Base-by-base conservation (phyloP, 331 rosid species). In the Malus hybrid region DNA sequence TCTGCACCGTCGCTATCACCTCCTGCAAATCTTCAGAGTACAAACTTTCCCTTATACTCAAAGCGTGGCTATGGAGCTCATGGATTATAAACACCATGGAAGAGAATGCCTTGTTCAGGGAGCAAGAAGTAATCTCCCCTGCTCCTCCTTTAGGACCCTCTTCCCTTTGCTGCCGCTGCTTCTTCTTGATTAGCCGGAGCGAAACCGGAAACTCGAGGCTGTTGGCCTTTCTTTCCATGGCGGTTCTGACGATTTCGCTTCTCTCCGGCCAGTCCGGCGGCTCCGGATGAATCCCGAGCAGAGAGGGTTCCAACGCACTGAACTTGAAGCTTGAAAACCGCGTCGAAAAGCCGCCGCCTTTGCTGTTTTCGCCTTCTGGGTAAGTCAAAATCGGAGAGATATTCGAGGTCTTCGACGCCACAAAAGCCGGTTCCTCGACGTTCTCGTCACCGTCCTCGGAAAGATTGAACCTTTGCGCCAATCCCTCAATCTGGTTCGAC, bases 171-270 rank as follows among this genome's bases (percentile, higher is more conserved):
- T 83, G 75, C 4, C 36, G 34, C 85, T 82, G 75, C 90, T 91
- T 93, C 91, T 80, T 89, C 91, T 85, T 83, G 74, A 93, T 85
- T 73, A 91, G 80, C 78, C 90, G 69, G 50, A 91, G 91, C 6
- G 93, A 91, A 18, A 87, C 34, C 27, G 98, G 96, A 65, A 93
- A 85, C 32, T 74, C 91, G 61, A 89, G 76, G 82, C 82, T 79
- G 71, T 78, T 91, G n/a, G 84, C 86, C 79, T 71, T 89, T 69
- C 87, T 78, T 52, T 86, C 93, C 73, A 88, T 87, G 67, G 56
- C 52, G 8, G 74, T 66, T 50, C 86, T 78, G 65, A 84, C 44
- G 48, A 86, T 65, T 79, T 83, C 87, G 34, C 81, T 87, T 65
- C 84, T 82, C 55, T 84, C 92, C 1, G 87, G 89, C 96, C 97